These are phyloP conservation scores for Parietaria judaica DNA, from an alignment of 306 rosid genomes.

Conservation along the genomic window DNA sequence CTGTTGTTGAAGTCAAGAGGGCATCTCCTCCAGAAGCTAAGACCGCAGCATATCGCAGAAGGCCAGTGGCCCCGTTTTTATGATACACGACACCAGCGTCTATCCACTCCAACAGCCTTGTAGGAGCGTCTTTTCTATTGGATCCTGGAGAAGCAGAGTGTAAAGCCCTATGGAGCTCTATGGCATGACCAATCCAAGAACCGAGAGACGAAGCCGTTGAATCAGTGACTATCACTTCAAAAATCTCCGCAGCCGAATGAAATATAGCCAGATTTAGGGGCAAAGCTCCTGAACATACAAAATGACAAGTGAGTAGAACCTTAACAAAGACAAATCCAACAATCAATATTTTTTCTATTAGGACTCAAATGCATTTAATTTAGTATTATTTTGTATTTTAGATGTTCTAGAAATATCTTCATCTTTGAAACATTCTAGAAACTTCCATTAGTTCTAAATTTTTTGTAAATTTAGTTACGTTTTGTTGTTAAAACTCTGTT, in stretches of 20 bases:
- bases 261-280: slow-evolving; percentile 78
- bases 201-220: slow-evolving; percentile 75
- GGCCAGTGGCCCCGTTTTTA: slow-evolving; percentile 85
- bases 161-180: slow-evolving; percentile 80
- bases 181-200: slow-evolving; percentile 87
- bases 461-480: too few species aligned
- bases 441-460: too few species aligned
- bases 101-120: slow-evolving; percentile 92
- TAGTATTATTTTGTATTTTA: too few species aligned
- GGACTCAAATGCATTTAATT: too few species aligned
- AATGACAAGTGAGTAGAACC: slow-evolving; percentile 18
- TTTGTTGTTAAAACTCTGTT: too few species aligned
- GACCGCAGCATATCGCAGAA: slow-evolving; percentile 82
- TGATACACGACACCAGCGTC: slow-evolving; percentile 91
- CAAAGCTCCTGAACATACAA: slow-evolving; percentile 59
- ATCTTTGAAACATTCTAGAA: too few species aligned
- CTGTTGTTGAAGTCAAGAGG: slow-evolving; percentile 59
- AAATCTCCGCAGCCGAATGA: slow-evolving; percentile 94
- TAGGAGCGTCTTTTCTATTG: slow-evolving; percentile 91
- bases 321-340: background rate
- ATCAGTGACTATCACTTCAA: slow-evolving; percentile 93
- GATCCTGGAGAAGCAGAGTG: slow-evolving; percentile 92
- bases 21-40: slow-evolving; percentile 98
- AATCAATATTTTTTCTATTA: background rate
- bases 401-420: too few species aligned